Conservation (phyloP, 306 rosid species). For the Notholithocarpus densiflorus region DNA sequence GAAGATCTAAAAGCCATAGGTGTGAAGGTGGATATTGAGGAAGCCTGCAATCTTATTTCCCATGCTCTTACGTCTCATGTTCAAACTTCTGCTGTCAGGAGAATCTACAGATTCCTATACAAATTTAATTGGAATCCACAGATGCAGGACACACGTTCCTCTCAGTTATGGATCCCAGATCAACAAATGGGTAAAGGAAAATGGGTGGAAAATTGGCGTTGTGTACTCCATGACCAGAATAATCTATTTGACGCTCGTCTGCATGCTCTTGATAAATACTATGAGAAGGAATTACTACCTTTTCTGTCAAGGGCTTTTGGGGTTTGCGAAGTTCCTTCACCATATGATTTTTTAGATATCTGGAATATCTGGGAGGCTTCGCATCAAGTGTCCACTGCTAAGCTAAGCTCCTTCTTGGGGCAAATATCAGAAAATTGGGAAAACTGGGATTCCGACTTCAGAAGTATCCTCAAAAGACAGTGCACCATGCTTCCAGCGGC, state of each 20-base stretch:
- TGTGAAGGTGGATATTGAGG: conserved; percentile 14
- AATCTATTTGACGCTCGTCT: conserved; percentile 6
- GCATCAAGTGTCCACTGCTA: not conserved
- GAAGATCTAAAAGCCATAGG: conserved; percentile 6
- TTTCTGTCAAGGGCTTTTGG: conserved; percentile 22
- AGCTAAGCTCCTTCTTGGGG: not conserved
- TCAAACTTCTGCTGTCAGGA: not conserved
- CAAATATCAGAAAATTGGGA: too few species aligned
- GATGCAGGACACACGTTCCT: not conserved
- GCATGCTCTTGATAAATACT: conserved; percentile 11
- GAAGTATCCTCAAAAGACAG: too few species aligned
- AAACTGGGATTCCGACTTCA: too few species aligned
- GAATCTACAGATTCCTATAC: conserved; percentile 14
- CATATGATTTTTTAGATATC: conserved; percentile 8
- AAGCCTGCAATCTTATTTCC: conserved; percentile 19
- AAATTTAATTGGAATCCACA: conserved; percentile 11
- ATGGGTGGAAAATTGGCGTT: conserved; percentile 15
- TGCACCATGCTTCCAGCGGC: conserved; percentile 2
- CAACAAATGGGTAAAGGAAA: not conserved
- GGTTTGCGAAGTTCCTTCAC: conserved; percentile 10
- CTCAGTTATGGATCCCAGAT: conserved; percentile 19
- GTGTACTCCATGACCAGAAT: conserved; percentile 14
- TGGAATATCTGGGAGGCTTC: conserved; percentile 22
- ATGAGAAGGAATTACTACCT: conserved; percentile 12
- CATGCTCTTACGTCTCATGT: not conserved